phyloP scores from a whole-genome alignment of 164 flowering plant genomes.

The Aristolochia fimbriata region DNA sequence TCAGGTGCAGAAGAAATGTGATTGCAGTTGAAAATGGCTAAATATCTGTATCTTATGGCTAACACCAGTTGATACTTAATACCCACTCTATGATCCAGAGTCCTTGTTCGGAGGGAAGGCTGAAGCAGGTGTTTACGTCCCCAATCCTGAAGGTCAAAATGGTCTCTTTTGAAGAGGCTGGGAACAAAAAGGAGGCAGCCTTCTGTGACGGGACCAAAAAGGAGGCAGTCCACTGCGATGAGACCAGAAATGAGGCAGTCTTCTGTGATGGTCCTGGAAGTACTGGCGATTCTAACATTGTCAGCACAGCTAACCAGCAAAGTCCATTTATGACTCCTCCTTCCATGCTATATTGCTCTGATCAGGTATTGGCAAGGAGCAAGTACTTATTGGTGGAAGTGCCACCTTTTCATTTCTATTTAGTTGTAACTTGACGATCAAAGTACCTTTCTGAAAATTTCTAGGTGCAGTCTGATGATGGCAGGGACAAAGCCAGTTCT shows the following conservation, averaged over 20 bases:
- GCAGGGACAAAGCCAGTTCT: slow-evolving; percentile 22
- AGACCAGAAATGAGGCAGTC: slow-evolving; percentile 16
- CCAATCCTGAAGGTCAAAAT: slow-evolving; percentile 32
- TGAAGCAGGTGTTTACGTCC: slow-evolving; percentile 52
- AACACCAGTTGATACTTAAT: too few relatives aligned
- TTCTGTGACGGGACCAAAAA: slow-evolving; percentile 9
- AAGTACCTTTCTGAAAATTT: not conserved
- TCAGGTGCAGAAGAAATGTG: too few relatives aligned
- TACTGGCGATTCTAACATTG: slow-evolving; percentile 8
- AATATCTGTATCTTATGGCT: too few relatives aligned
- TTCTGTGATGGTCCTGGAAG: slow-evolving; percentile 9
- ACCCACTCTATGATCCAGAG: slow-evolving; percentile 22
- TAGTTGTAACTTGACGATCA: not conserved
- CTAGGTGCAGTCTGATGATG: slow-evolving; percentile 43
- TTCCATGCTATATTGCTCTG: slow-evolving; percentile 48
- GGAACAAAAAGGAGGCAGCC: slow-evolving; percentile 18
- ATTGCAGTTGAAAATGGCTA: too few relatives aligned
- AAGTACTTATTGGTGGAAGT: not conserved
- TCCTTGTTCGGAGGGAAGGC: slow-evolving; percentile 26
- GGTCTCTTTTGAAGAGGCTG: slow-evolving; percentile 27
- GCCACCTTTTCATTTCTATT: not conserved
- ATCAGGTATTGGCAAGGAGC: slow-evolving; percentile 30
- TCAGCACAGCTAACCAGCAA: slow-evolving; percentile 16
- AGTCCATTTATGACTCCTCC: slow-evolving; percentile 93
- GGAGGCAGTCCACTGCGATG: slow-evolving; percentile 8